Percentiles rank a stretch among this genome's conserved stretches.
Conservation (phyloP, 495 filamentous ascomycete species). For the Lepraria neglecta region DNA sequence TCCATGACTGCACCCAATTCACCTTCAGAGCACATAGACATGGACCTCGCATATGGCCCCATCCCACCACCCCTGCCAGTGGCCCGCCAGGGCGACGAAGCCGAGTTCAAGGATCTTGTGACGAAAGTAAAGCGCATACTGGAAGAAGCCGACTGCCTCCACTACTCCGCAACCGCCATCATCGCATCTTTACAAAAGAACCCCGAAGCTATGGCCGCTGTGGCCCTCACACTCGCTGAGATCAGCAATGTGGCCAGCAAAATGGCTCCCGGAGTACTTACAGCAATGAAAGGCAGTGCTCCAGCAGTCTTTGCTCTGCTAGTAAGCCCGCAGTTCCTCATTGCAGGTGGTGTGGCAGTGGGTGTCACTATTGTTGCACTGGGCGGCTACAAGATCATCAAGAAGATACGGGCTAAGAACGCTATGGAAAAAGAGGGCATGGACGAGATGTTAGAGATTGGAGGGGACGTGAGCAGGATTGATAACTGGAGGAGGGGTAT, state of each 20-base stretch:
- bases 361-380: conserved; percentile 90
- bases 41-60: conserved; percentile 81
- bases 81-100: conserved; percentile 25
- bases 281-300: conserved; percentile 66
- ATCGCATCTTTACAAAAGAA: conserved; percentile 85
- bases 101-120: conserved; percentile 59
- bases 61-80: conserved; percentile 48
- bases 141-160: conserved; percentile 79
- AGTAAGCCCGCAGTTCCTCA: conserved; percentile 83
- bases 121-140: conserved; percentile 63
- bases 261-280: conserved; percentile 74
- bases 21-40: conserved; percentile 54
- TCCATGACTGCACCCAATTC: conserved; percentile 26
- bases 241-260: conserved; percentile 75
- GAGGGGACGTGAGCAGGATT: conserved; percentile 56
- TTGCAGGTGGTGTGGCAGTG: conserved; percentile 80
- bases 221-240: conserved; percentile 87
- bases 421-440: conserved; percentile 44
- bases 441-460: conserved; percentile 55
- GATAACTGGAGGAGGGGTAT: conserved; percentile 86
- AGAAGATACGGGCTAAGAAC: conserved; percentile 56
- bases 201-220: conserved; percentile 89
- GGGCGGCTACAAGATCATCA: conserved; percentile 94
- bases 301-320: conserved; percentile 85
- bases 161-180: conserved; percentile 73